Base-by-base conservation (phyloP, 495 filamentous ascomycete species). In the Trichoderma orchidacearum region DNA sequence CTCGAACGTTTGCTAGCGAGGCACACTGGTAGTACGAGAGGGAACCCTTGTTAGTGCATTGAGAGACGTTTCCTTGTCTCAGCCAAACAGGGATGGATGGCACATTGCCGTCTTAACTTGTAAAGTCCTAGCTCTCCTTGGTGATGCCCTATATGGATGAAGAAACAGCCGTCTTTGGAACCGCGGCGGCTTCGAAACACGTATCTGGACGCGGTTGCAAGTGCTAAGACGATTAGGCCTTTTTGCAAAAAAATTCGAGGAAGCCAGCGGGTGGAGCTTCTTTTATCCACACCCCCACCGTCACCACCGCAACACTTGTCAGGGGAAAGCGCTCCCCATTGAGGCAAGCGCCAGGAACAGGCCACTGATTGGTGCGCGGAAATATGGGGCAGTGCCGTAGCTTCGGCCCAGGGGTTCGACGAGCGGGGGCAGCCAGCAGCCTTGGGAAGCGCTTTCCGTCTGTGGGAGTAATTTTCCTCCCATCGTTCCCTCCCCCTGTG, bases 331-430 rank as follows among this genome's bases (percentile, higher is more conserved):
- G 30, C 15, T 5, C 53, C 23, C 15, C n/a, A 27, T 34, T 18
- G 31, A 30, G 53, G 23, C 36, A 34, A 55, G 53, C 31, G 53
- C n/a, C 53, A 55, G 53, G 53, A 23, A 55, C 53, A 55, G 30
- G 30, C 30, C 11, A 7, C n/a, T 36, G 53, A 38, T 55, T 55
- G 53, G 53, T 23, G 13, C 53, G 9, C 15, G 3, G 2, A 55
- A 15, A 15, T 15, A 27, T 23, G 41, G 41, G n/a, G 21, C 21
- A 1, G 41, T 11, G 41, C 41, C 21, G 41, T 48, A 48, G 41
- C 41, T 15, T 9, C 41, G 15, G 41, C 13, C 41, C 23, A 23
- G 41, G 41, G 41, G 7, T 23, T 48, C 27, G 9, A 8, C 3
- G 34, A 36, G 13, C 11, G 11, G 34, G 34, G 34, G 34, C 34